Evolutionary conservation across 352 stramenopile genomes (phyloP), one percentile per base, ranked within the genome.

Genomic region (Thalassiosira pacifica): DNA sequence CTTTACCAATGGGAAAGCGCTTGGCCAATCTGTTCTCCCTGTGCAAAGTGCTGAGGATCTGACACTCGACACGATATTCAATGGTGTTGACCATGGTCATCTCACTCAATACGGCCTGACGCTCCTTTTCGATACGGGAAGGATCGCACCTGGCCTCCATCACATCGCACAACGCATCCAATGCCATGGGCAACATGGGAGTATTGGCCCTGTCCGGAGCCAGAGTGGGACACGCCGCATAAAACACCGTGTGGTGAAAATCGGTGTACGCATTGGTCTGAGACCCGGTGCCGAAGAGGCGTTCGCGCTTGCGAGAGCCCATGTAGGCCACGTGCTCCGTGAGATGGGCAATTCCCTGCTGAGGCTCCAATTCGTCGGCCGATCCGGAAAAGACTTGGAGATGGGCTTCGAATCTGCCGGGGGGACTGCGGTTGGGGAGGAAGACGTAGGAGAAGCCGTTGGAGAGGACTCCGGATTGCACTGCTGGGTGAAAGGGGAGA

Each of bases 51-150:
- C 88, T 91, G 22, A 97, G 83, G 82, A 97, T 96, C 81, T 97
- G 94, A 85, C 94, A 97, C 90, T 97, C 94, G 24, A 97, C 95
- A 53, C 95, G 91, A 87, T 97, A 97, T 85, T 97, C 93, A 76
- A 96, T 96, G n/a, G 93, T 97, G 85, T 96, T 97, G 24, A 97
- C 95, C 94, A 97, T 97, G 37, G 93, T 97, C 94, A 97, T 96
- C 87, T 97, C 95, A 10, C 79, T 93, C 19, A 97, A 86, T 4
- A 97, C 94, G 26, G 95, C 95, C 13, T 93, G 93, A 11, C 94
- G 79, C 77, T 97, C 95, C 85, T 97, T 97, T 87, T 97, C 95
- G 61, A 97, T 90, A n/a, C 95, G 87, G n/a, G 91, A 90, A 48
- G 88, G 86, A 76, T 96, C 93, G 57, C 93, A 93, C 24, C 92